Evolutionary conservation across 2,329 filamentous ascomycete genomes (phyloP).

Genomic region (Paecilomyces sp.): DNA sequence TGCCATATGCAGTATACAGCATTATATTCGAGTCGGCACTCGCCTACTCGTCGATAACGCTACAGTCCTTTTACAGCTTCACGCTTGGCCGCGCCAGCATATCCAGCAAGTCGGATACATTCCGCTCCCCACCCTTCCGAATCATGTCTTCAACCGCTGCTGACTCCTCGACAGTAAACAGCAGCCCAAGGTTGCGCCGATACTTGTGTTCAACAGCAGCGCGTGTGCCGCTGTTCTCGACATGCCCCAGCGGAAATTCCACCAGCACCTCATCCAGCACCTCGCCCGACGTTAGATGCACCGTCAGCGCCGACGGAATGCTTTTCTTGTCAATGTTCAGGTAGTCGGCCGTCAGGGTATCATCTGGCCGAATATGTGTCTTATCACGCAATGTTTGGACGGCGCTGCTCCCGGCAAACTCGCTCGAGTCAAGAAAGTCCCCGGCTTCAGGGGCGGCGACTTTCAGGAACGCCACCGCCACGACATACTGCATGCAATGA

Average conservation of each 20-base stretch:
- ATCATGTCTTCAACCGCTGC: too few species aligned
- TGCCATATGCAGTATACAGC: too few species aligned
- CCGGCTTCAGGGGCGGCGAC: conserved; percentile 11
- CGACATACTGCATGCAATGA: conserved; percentile 28
- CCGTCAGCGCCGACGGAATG: conserved; percentile 17
- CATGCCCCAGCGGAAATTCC: conserved; percentile 30
- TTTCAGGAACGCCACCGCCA: conserved; percentile 27
- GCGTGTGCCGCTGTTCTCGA: neutral
- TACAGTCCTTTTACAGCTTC: too few species aligned
- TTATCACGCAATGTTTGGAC: conserved; percentile 18
- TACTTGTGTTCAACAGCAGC: too few species aligned
- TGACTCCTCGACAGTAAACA: too few species aligned
- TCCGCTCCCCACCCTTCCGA: too few species aligned
- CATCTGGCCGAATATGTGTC: conserved; percentile 18
- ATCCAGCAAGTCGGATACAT: too few species aligned
- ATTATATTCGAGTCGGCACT: too few species aligned
- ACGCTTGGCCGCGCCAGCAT: too few species aligned
- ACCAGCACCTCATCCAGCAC: conserved; percentile 22
- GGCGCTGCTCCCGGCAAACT: conserved; percentile 13
- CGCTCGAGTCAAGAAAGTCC: conserved; percentile 22
- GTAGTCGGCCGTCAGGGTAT: conserved; percentile 23
- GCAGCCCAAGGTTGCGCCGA: too few species aligned
- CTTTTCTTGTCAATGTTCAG: conserved; percentile 17
- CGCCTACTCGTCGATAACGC: too few species aligned
- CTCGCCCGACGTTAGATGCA: conserved; percentile 16